Conservation (phyloP, 495 filamentous ascomycete species). For the Penicillium manginii region DNA sequence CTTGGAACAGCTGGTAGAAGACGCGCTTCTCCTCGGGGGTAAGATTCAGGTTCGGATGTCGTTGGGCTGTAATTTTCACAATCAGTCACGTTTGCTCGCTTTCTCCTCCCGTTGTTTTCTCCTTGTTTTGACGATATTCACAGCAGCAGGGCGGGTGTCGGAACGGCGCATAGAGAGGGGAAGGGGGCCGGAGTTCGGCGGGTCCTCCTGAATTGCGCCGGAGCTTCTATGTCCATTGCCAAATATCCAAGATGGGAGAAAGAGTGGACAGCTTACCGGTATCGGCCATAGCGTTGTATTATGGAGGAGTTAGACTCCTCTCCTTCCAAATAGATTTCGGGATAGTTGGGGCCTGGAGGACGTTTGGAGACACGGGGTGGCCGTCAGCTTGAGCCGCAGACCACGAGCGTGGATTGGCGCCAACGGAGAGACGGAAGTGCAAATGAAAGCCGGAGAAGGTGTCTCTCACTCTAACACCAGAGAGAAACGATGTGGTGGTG, state of each 20-base stretch:
- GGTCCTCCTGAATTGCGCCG: slow-evolving; percentile 34
- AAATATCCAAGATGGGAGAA: background rate
- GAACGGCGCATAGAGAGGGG: slow-evolving; percentile 11
- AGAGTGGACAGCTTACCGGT: slow-evolving; percentile 32
- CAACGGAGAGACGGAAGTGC: slow-evolving; percentile 27
- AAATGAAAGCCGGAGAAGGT: slow-evolving; percentile 8
- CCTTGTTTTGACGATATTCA: background rate
- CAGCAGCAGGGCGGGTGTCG: slow-evolving; percentile 1
- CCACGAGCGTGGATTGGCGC: slow-evolving; percentile 38
- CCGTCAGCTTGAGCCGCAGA: slow-evolving; percentile 31
- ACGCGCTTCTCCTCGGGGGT: slow-evolving; percentile 90
- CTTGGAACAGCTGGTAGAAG: slow-evolving; percentile 87
- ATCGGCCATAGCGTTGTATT: slow-evolving; percentile 45
- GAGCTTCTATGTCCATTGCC: slow-evolving; percentile 11
- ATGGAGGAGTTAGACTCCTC: slow-evolving; percentile 41
- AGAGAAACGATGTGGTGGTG: slow-evolving; percentile 9
- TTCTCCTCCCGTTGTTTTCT: slow-evolving; percentile 26
- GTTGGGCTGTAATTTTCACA: slow-evolving; percentile 31
- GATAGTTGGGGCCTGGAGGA: slow-evolving; percentile 26
- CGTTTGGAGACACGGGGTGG: slow-evolving; percentile 20
- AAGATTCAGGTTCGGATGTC: slow-evolving; percentile 77
- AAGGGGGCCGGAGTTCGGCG: slow-evolving; percentile 28
- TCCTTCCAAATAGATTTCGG: slow-evolving; percentile 26
- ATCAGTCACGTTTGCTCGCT: slow-evolving; percentile 24
- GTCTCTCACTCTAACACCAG: slow-evolving; percentile 13